Evolutionary conservation across 202 grass and related monocot species (phyloP).

Genomic region (Schoenoplectus tabernaemontani): DNA sequence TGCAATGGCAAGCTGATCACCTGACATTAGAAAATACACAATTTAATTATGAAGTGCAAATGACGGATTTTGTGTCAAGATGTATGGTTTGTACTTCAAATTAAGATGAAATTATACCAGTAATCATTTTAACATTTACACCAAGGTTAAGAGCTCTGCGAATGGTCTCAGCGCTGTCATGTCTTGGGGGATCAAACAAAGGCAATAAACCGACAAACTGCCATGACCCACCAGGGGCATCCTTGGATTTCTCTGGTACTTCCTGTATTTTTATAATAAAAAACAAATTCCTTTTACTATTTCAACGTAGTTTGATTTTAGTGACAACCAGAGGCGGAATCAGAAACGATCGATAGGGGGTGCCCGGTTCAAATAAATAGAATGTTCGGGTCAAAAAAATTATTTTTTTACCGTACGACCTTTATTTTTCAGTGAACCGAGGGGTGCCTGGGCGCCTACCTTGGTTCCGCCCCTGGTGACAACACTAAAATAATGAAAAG

Average conservation of each 20-base stretch:
- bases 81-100: neutral
- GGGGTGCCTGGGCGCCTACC: too few species aligned
- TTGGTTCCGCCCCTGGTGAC: too few species aligned
- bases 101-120: constrained; percentile 31
- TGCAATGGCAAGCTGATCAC: constrained; percentile 89
- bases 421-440: too few species aligned
- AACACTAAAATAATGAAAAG: neutral
- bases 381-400: too few species aligned
- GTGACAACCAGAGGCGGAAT: too few species aligned
- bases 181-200: constrained; percentile 79
- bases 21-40: constrained; percentile 14
- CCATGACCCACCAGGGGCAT: constrained; percentile 51
- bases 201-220: constrained; percentile 74
- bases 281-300: neutral
- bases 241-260: constrained; percentile 70
- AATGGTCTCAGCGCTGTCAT: constrained; percentile 96
- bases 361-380: too few species aligned
- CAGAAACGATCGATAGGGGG: too few species aligned
- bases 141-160: constrained; percentile 65
- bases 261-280: constrained; percentile 27
- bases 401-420: too few species aligned
- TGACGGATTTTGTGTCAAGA: neutral
- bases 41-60: neutral
- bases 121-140: constrained; percentile 99
- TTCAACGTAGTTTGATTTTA: neutral